These are phyloP conservation scores for Neonectria faginata DNA, from an alignment of 2,329 filamentous ascomycete genomes.

Conservation along the genomic window DNA sequence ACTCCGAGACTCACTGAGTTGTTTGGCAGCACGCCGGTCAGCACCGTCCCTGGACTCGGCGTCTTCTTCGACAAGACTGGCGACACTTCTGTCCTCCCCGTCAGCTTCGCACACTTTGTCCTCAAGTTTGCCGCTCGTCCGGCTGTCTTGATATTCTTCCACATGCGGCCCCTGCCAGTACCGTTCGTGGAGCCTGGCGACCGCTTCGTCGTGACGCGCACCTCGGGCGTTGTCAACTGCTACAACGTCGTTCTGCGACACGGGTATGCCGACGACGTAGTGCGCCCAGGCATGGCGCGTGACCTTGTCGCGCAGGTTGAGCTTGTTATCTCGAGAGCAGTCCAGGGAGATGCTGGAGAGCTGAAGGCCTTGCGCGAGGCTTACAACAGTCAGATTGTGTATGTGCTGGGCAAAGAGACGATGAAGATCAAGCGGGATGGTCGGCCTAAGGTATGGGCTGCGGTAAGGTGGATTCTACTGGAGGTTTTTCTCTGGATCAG, in stretches of 20 bases:
- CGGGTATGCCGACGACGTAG: constrained; percentile 76
- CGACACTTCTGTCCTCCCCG: neutral
- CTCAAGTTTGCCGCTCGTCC: constrained; percentile 74
- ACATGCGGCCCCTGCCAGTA: constrained; percentile 70
- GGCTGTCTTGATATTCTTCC: constrained; percentile 77
- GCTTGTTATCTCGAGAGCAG: constrained; percentile 64
- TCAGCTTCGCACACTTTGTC: constrained; percentile 74
- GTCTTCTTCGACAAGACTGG: constrained; percentile 84
- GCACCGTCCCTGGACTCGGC: constrained; percentile 66
- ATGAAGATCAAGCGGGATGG: constrained; percentile 57
- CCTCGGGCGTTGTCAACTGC: constrained; percentile 62
- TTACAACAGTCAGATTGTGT: constrained; percentile 58
- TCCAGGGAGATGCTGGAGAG: constrained; percentile 51
- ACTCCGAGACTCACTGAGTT: neutral
- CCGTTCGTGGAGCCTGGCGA: constrained; percentile 63
- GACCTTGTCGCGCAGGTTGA: constrained; percentile 51
- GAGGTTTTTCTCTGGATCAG: constrained; percentile 70
- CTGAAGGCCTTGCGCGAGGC: constrained; percentile 46
- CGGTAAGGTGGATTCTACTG: constrained; percentile 59
- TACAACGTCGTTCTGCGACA: constrained; percentile 76
- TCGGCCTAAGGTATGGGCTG: constrained; percentile 47
- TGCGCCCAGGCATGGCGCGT: constrained; percentile 59
- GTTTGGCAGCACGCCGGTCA: constrained; percentile 55
- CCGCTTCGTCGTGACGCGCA: constrained; percentile 57
- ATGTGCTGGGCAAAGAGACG: constrained; percentile 70